Conservation (phyloP, 768 basidiomycete genomes). For the Calocera cornea region DNA sequence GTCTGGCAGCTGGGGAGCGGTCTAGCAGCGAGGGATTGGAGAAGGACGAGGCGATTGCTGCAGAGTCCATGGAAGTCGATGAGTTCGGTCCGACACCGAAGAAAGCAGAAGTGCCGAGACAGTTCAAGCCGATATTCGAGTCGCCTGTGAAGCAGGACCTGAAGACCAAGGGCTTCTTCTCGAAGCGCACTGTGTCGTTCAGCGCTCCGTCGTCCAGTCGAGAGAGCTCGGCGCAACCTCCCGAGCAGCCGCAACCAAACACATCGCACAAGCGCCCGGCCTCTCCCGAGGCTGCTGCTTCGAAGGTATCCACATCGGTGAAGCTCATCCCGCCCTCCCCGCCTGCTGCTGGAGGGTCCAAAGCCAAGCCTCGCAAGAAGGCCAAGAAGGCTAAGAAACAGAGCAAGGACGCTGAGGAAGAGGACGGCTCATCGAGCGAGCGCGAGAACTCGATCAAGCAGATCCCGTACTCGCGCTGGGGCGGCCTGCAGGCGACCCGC, state of each 20-base stretch:
- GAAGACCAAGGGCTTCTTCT: not conserved
- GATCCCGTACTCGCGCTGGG: not conserved
- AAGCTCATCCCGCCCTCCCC: not conserved
- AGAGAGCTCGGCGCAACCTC: not conserved
- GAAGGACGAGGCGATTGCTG: not conserved
- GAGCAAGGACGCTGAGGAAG: not conserved
- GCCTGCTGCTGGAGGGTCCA: not conserved
- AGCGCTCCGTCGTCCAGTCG: not conserved
- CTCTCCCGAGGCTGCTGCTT: not conserved
- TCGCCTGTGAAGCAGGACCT: not conserved
- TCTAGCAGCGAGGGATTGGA: not conserved
- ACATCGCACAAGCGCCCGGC: not conserved
- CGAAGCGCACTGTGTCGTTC: slow-evolving; percentile 1
- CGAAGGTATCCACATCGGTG: not conserved
- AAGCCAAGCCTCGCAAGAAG: not conserved
- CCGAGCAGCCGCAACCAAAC: not conserved
- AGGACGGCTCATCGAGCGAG: not conserved
- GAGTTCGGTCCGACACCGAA: slow-evolving; percentile 2
- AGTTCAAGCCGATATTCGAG: not conserved
- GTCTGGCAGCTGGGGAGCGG: not conserved
- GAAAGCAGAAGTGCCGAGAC: not conserved
- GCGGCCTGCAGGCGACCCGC: not conserved
- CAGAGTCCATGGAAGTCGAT: not conserved
- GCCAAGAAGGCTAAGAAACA: not conserved
- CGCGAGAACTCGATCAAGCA: not conserved